Evolutionary conservation across 1,139 yeast species (phyloP).

Genomic region (Trichomonascaceae sp.): DNA sequence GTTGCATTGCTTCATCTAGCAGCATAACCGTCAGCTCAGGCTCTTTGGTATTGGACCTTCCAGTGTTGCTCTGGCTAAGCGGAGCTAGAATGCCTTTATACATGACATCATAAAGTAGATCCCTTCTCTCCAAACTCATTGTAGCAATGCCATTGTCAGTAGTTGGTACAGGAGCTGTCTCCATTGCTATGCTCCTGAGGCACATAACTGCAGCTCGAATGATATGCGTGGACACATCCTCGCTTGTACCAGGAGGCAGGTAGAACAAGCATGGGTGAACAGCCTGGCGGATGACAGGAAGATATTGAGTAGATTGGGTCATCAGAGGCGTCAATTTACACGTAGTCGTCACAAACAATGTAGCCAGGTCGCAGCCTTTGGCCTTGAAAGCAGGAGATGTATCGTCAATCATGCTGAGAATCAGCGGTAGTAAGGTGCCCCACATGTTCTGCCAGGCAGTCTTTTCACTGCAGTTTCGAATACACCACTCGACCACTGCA

Average conservation of each 20-base stretch:
- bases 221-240: conserved; percentile 6
- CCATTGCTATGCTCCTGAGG: conserved; percentile 9
- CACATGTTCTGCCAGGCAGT: too few species aligned
- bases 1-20: conserved; percentile 7
- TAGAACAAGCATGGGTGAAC: conserved; percentile 15
- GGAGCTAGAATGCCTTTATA: conserved; percentile 19
- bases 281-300: conserved; percentile 31
- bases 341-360: conserved; percentile 17
- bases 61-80: conserved; percentile 13
- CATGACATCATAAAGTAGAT: conserved; percentile 15
- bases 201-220: conserved; percentile 8
- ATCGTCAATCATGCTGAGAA: conserved; percentile 39
- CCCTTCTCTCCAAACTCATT: conserved; percentile 3
- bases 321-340: conserved; percentile 16
- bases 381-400: conserved; percentile 33
- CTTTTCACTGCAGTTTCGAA: too few species aligned
- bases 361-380: conserved; percentile 31
- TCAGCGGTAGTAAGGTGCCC: too few species aligned
- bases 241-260: conserved; percentile 12
- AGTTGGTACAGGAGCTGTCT: too few species aligned
- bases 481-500: too few species aligned
- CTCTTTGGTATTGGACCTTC: too few species aligned
- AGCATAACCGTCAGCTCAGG: conserved; percentile 12
- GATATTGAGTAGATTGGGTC: conserved; percentile 31
- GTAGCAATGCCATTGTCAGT: conserved; percentile 6